phyloP scores from a whole-genome alignment of 2,329 filamentous ascomycete genomes.

The Diaporthe aspalathi region DNA sequence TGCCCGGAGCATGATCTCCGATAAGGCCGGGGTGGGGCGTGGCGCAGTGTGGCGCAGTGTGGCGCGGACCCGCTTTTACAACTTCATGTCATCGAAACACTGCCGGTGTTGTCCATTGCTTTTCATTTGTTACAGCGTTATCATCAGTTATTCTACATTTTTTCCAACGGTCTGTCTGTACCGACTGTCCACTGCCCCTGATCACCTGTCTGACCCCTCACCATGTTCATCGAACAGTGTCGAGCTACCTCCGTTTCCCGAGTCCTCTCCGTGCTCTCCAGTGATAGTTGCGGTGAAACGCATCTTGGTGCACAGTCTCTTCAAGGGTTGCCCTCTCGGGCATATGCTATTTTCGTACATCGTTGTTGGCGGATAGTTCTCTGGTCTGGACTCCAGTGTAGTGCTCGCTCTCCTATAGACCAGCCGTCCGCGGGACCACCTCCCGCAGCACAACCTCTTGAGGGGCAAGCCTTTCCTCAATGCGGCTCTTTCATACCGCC shows the following conservation, averaged over 20 bases:
- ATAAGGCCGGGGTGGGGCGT: not conserved
- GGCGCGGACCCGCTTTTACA: not conserved
- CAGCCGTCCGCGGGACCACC: too few relatives aligned
- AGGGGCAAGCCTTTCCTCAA: too few relatives aligned
- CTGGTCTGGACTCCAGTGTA: too few relatives aligned
- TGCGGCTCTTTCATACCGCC: too few relatives aligned
- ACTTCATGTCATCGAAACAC: not conserved
- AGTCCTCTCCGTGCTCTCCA: not conserved
- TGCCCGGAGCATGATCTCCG: constrained; percentile 9
- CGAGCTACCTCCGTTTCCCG: too few relatives aligned
- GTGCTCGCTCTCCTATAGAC: too few relatives aligned
- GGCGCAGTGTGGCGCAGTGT: constrained; percentile 6
- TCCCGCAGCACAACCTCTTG: too few relatives aligned
- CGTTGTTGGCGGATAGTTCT: too few relatives aligned
- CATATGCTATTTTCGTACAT: too few relatives aligned
- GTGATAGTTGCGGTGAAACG: not conserved
- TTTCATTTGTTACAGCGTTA: not conserved
- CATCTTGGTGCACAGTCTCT: not conserved
- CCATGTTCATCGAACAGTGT: not conserved
- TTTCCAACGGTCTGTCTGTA: not conserved
- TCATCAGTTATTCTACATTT: not conserved
- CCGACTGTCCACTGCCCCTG: accelerated
- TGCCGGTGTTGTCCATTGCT: not conserved
- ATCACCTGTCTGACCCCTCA: not conserved
- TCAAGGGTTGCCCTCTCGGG: not conserved